Evolutionary conservation across 306 rosid genomes (phyloP), one percentile per base, ranked within the genome.

Genomic region (barrel medic (Medicago truncatula)): DNA sequence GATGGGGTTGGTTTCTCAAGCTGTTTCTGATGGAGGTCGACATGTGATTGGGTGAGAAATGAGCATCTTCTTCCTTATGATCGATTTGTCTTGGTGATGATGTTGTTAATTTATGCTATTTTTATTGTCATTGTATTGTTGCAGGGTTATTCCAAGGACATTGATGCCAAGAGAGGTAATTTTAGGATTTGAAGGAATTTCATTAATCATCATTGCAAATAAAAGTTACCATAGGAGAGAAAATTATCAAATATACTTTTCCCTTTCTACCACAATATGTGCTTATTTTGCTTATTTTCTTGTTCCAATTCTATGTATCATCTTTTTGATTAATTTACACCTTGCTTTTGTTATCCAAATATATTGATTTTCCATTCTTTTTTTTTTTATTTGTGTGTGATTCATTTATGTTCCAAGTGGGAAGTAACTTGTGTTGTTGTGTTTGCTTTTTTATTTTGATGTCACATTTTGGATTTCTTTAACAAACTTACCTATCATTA

Each of bases 81-180:
- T n/a, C n/a, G n/a, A n/a, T 49, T 3, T 36, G 9, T 38, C 7
- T 38, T 56, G 21, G 39, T 47, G 13, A 9, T n/a, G 57, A n/a
- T 66, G 15, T 76, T 68, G 11, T 46, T 71, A 75, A 66, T 76
- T 23, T 36, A 0, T 23, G 17, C 68, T 75, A 40, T 84, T 18
- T 18, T 77, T 58, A 3, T 84, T 71, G 81, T 82, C 80, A 56
- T 85, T 70, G 76, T 84, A 52, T 80, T 83, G 75, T 77, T 85
- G 81, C 85, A 95, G 98, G 82, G 89, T 95, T 53, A 95, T 95
- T 79, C 98, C 98, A 82, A 95, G 86, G 92, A 90, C 97, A 31
- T 86, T 95, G 18, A 95, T 90, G 93, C 93, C 98, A 17, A 92
- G 97, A 89, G 97, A 95, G 97, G 98, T 95, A 86, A 57, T 20